Conservation (phyloP, 257 asterid genomes). For the Nicotiana obtusifolia region DNA sequence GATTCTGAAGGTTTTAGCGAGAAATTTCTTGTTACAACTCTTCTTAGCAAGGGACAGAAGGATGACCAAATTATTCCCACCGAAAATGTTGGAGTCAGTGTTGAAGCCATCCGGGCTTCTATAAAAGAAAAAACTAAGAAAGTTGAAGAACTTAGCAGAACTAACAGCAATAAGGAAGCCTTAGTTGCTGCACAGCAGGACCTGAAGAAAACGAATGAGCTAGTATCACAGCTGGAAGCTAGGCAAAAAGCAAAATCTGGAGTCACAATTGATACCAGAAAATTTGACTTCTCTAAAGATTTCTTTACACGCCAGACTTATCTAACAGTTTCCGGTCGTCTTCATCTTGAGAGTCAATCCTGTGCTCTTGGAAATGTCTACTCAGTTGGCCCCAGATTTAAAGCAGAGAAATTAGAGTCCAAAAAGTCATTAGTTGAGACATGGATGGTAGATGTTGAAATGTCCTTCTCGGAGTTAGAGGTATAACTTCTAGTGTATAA, state of each 20-base stretch:
- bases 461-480: constrained; percentile 73
- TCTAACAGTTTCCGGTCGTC: constrained; percentile 57
- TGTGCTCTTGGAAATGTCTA: constrained; percentile 84
- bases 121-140: constrained; percentile 51
- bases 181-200: constrained; percentile 60
- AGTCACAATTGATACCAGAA: constrained; percentile 3
- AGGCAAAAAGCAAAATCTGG: constrained; percentile 34
- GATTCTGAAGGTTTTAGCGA: constrained; percentile 47
- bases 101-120: constrained; percentile 46
- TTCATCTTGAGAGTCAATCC: constrained; percentile 86
- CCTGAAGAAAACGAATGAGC: constrained; percentile 51
- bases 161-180: constrained; percentile 75
- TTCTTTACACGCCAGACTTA: constrained; percentile 50
- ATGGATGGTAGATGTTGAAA: constrained; percentile 80
- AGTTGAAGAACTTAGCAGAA: constrained; percentile 68
- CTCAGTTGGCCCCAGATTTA: constrained; percentile 79
- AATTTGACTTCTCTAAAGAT: constrained; percentile 40
- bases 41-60: constrained; percentile 21
- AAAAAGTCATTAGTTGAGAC: constrained; percentile 63
- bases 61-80: constrained; percentile 21
- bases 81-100: constrained; percentile 25
- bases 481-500: constrained; percentile 19
- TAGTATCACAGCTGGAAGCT: constrained; percentile 54
- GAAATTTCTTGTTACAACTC: constrained; percentile 56
- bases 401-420: constrained; percentile 37